Evolutionary conservation across 2,329 filamentous ascomycete genomes (phyloP).

Genomic region (Tolypocladium inflatum): DNA sequence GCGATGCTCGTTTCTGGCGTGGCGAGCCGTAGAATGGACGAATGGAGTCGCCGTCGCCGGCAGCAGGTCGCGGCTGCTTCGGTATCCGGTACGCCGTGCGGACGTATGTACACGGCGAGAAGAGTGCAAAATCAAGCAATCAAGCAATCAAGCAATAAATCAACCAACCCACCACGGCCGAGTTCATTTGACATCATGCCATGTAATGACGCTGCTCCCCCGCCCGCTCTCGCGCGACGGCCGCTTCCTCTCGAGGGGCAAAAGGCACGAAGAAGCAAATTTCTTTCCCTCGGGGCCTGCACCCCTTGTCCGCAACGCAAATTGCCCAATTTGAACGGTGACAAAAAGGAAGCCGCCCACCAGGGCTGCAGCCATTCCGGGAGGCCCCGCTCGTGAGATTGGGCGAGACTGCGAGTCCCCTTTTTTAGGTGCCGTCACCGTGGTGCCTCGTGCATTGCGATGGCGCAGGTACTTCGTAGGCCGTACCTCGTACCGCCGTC

Average conservation of each 20-base stretch:
- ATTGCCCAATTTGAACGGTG: slow-evolving; percentile 14
- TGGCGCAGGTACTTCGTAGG: too few species aligned
- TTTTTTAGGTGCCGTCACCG: background rate
- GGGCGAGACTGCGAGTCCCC: slow-evolving; percentile 3
- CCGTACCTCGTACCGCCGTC: background rate
- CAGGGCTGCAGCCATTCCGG: slow-evolving; percentile 4
- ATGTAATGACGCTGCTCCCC: background rate
- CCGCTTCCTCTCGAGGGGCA: background rate
- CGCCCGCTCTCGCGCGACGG: background rate
- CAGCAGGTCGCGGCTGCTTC: background rate
- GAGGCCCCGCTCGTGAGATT: slow-evolving; percentile 8
- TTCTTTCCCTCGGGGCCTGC: background rate
- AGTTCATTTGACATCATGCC: background rate
- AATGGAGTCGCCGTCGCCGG: background rate
- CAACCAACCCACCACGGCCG: background rate
- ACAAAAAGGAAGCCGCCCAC: slow-evolving; percentile 1
- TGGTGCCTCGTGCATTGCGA: background rate
- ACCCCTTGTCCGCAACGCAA: slow-evolving; percentile 8
- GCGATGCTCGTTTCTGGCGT: background rate
- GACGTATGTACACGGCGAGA: background rate
- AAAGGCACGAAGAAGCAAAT: background rate
- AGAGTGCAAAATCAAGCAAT: background rate
- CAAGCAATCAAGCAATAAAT: background rate
- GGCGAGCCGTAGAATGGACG: background rate
- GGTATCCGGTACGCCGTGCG: background rate